phyloP scores from a whole-genome alignment of 2,329 filamentous ascomycete species.

The Fusarium chlamydosporum region DNA sequence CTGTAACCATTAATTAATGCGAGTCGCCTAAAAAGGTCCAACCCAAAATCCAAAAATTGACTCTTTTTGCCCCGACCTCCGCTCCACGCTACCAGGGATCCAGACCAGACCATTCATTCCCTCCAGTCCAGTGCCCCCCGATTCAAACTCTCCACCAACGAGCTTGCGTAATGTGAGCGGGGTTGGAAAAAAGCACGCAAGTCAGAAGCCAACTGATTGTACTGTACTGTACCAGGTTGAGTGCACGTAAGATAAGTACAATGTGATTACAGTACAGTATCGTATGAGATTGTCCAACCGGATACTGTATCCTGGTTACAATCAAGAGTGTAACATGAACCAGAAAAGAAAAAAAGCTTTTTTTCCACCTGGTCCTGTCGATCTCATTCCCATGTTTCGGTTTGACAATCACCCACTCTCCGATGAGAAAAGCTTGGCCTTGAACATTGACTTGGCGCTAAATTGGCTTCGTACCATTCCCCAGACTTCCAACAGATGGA shows the following conservation, averaged over 20 bases:
- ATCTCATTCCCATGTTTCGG: slow-evolving; percentile 38
- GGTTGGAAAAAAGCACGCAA: slow-evolving; percentile 14
- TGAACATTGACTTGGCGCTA: slow-evolving; percentile 21
- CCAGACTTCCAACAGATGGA: slow-evolving; percentile 27
- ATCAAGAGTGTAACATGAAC: slow-evolving; percentile 10
- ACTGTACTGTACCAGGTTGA: too few relatives aligned
- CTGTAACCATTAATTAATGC: slow-evolving; percentile 4
- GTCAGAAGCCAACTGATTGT: not conserved
- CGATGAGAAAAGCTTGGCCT: slow-evolving; percentile 39
- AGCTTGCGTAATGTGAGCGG: slow-evolving; percentile 47
- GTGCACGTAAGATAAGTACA: slow-evolving; percentile 7
- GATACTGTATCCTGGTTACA: slow-evolving; percentile 23
- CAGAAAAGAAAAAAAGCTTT: slow-evolving; percentile 14
- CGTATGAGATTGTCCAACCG: slow-evolving; percentile 6
- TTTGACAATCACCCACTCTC: slow-evolving; percentile 21
- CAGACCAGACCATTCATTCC: slow-evolving; percentile 46
- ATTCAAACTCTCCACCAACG: slow-evolving; percentile 31
- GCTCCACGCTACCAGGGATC: slow-evolving; percentile 41
- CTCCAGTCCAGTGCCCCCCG: slow-evolving; percentile 25
- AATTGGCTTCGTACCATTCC: slow-evolving; percentile 24
- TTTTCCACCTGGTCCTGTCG: slow-evolving; percentile 24
- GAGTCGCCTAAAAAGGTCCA: slow-evolving; percentile 38
- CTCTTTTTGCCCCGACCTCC: slow-evolving; percentile 10
- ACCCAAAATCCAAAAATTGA: slow-evolving; percentile 1
- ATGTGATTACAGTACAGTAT: not conserved